phyloP scores from a whole-genome alignment of 2,329 filamentous ascomycete species.

The Aspergillus arachidicola region DNA sequence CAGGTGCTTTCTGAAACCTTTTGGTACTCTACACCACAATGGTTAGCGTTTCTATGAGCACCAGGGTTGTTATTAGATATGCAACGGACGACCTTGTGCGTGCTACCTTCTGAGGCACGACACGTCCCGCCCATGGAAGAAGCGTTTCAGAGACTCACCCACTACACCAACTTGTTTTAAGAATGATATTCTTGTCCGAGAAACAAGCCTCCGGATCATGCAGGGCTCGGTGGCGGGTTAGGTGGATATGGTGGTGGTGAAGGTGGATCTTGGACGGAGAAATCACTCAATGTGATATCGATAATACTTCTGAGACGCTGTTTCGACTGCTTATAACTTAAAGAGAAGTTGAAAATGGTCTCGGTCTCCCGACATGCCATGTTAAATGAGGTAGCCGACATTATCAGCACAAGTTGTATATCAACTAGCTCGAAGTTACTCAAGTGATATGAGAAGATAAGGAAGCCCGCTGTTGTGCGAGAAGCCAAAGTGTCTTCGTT shows the following conservation, averaged over 20 bases:
- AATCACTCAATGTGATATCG: constrained; percentile 2
- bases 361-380: background rate
- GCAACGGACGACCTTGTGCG: background rate
- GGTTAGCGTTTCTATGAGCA: background rate
- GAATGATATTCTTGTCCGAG: background rate
- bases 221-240: constrained; percentile 45
- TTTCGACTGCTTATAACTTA: background rate
- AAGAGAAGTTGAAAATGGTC: background rate
- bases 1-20: constrained; percentile 9
- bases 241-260: constrained; percentile 40
- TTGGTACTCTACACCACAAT: background rate
- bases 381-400: background rate
- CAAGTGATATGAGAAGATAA: background rate
- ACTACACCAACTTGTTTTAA: background rate
- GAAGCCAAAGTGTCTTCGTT: background rate
- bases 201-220: constrained; percentile 17
- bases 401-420: background rate
- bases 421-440: background rate
- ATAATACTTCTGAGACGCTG: background rate
- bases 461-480: background rate
- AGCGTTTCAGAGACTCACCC: background rate
- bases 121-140: background rate
- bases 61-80: background rate
- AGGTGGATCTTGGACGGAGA: constrained; percentile 27
- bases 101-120: background rate